Evolutionary conservation across 1,139 yeast species (phyloP), one percentile per base, ranked within the genome.

Genomic region (Insectozyma bohioensis): DNA sequence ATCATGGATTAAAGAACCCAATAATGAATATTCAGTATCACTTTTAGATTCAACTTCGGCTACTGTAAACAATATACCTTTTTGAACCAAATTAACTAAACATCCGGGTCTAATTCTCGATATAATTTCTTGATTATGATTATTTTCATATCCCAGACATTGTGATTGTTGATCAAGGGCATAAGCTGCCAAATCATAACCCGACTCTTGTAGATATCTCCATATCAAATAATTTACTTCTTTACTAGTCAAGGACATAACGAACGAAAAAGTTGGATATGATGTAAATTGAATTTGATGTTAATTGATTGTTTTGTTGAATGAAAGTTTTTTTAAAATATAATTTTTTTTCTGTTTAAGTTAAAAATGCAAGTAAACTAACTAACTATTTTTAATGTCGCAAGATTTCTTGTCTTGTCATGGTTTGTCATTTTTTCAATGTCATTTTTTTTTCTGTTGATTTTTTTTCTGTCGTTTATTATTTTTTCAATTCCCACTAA

Each of bases 141-240:
- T 56, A 13, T 50, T 51, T 37, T 88, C 95, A 43, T 75, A 71
- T 20, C 66, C 63, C 44, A 75, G 71, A 12, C 86, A 81, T 17
- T 72, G 63, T 2, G 92, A 67, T 47, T 86, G 92, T 46, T 84
- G 82, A 42, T 85, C 87, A 28, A 92, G 61, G 0, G 97, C 95
- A 51, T 75, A 80, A 0, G 96, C 92, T 2, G 95, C 72, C 22
- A 86, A 69, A 36, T 85, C 94, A 37, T 72, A 67, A 1, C 96
- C 97, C 6, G 86, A 72, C 55, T 92, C 98, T 54, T 87, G 95
- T 27, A 90, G 70, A 54, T 92, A 92, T 46, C 97, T 66, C 96
- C 97, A 92, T 40, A 92, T 77, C 51, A 92, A 72, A 56, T 92
- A 90, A 66, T 92, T 92, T 39, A 92, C 72, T 61, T 90, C 95